A percentile compares a stretch with the other conserved stretches of the same genome.
Evolutionary conservation across 1,139 yeast species (phyloP).

Genomic region (Arxiozyma slooffiae): DNA sequence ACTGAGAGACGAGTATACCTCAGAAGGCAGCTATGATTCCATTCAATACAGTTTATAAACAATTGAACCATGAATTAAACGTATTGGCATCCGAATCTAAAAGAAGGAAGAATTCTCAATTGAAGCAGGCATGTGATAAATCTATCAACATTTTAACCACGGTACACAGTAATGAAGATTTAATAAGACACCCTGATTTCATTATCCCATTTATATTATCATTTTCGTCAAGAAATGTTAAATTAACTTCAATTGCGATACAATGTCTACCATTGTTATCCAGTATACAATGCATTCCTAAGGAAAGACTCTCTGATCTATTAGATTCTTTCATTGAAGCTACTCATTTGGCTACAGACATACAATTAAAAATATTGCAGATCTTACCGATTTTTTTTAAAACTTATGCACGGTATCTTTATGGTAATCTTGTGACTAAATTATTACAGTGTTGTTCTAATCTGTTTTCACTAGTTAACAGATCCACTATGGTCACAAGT

Average conservation of each 20-base stretch:
- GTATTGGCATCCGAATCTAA: conserved; percentile 58
- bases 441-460: conserved; percentile 59
- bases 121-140: conserved; percentile 54
- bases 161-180: conserved; percentile 27
- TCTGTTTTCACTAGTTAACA: conserved; percentile 56
- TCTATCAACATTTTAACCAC: conserved; percentile 44
- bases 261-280: conserved; percentile 59
- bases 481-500: conserved; percentile 70
- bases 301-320: conserved; percentile 42
- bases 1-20: conserved; percentile 16
- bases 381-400: conserved; percentile 67
- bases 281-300: conserved; percentile 42
- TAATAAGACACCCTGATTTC: conserved; percentile 38
- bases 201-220: conserved; percentile 64
- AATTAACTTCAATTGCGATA: conserved; percentile 60
- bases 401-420: conserved; percentile 45
- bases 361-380: conserved; percentile 81
- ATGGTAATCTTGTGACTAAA: conserved; percentile 48
- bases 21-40: conserved; percentile 6
- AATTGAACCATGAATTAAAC: conserved; percentile 46
- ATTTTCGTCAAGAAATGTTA: conserved; percentile 64
- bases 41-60: conserved; percentile 32
- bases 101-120: conserved; percentile 58
- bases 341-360: conserved; percentile 66
- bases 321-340: conserved; percentile 65